A percentile compares a stretch with the other conserved stretches of the same genome.
Conservation (phyloP, 768 basidiomycete genomes). For the Termitomyces sp. region DNA sequence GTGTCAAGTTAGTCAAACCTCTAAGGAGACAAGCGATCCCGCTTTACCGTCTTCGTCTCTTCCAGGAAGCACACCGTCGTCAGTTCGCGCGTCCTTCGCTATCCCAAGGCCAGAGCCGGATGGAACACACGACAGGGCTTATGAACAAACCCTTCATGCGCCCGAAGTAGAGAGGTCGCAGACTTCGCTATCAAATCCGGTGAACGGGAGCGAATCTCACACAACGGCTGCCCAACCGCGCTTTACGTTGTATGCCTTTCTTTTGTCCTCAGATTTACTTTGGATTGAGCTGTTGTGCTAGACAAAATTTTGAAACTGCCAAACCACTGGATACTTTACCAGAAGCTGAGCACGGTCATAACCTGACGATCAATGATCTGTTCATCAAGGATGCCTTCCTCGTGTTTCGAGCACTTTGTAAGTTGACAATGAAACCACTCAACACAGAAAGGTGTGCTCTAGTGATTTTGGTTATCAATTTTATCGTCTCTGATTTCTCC, state of each 20-base stretch:
- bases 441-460: conserved; percentile 81
- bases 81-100: conserved; percentile 15
- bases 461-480: background rate
- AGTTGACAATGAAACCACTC: conserved; percentile 96
- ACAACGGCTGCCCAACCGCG: background rate
- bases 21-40: conserved; percentile 20
- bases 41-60: conserved; percentile 15
- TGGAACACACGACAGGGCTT: conserved; percentile 1
- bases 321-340: conserved; percentile 34
- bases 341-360: conserved; percentile 37
- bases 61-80: conserved; percentile 19
- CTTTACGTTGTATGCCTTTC: conserved; percentile 18
- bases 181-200: conserved; percentile 9
- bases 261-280: background rate
- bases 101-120: conserved; percentile 15
- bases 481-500: background rate
- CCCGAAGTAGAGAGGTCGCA: conserved; percentile 11
- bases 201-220: conserved; percentile 3
- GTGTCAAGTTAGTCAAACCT: conserved; percentile 45
- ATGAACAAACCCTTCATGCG: background rate
- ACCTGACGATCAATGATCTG: conserved; percentile 77
- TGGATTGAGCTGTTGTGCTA: conserved; percentile 15
- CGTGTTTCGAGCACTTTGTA: conserved; percentile 95
- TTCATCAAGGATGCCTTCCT: conserved; percentile 98
- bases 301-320: conserved; percentile 33